phyloP scores from a whole-genome alignment of 1,284 basidiomycete species.

The Boletus putidus region DNA sequence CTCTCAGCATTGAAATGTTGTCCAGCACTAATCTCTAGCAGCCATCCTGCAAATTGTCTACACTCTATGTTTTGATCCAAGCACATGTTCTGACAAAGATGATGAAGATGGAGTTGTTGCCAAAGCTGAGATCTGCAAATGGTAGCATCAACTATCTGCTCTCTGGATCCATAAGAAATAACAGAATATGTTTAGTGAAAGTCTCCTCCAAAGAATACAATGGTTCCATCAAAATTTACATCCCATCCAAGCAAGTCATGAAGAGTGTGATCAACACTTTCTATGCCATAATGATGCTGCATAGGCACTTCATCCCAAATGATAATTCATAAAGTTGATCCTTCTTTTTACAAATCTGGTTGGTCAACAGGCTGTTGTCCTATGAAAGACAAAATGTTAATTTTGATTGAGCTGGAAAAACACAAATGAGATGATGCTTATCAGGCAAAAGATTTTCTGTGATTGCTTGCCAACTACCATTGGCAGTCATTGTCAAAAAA shows the following conservation, averaged over 20 bases:
- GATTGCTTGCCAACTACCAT: too few species aligned
- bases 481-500: too few species aligned
- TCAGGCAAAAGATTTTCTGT: too few species aligned
- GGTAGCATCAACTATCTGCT: background rate
- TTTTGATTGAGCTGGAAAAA: too few species aligned
- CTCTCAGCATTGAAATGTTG: background rate
- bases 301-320: conserved; percentile 2
- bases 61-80: background rate
- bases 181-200: background rate
- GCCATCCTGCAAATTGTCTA: too few species aligned
- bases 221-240: background rate
- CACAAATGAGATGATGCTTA: too few species aligned
- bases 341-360: conserved; percentile 38
- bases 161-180: background rate
- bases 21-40: background rate
- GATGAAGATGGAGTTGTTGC: background rate
- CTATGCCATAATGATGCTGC: background rate
- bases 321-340: background rate
- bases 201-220: background rate
- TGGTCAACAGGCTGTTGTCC: too few species aligned
- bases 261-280: background rate
- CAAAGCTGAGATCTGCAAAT: background rate
- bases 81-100: background rate
- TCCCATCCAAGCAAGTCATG: background rate
- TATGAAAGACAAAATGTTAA: too few species aligned